Evolutionary conservation across 176 grass and related monocot genomes (phyloP).

Genomic region (Saccharum spontaneum): DNA sequence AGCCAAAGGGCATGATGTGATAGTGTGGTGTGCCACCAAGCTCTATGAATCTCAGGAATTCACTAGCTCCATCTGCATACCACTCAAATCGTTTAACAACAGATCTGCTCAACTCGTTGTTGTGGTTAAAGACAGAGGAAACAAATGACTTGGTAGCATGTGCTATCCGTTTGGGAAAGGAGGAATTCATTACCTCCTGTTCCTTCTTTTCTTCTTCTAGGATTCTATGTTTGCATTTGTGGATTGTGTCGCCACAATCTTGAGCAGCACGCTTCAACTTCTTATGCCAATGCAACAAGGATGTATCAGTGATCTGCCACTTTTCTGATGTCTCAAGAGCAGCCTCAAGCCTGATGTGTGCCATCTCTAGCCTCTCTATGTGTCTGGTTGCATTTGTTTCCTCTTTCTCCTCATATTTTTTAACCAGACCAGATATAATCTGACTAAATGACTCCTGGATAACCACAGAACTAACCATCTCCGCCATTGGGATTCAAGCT

Average conservation of each 20-base stretch:
- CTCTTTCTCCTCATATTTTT: neutral
- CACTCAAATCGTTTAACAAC: neutral
- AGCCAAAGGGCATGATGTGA: neutral
- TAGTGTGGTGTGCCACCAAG: neutral
- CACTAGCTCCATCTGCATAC: slow-evolving; percentile 16
- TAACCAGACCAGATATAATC: neutral
- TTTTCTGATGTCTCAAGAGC: too few relatives aligned
- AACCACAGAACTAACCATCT: neutral
- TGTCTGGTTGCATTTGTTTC: neutral
- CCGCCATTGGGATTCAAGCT: neutral
- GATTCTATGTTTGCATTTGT: neutral
- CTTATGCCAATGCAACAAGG: too few relatives aligned
- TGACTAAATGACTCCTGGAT: neutral
- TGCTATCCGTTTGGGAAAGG: neutral
- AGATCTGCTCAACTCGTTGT: neutral
- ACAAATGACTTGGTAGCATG: neutral
- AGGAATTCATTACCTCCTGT: neutral
- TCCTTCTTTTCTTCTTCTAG: neutral
- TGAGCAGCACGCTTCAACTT: too few relatives aligned
- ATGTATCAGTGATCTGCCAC: too few relatives aligned
- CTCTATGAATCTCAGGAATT: neutral
- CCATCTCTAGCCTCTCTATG: slow-evolving; percentile 9
- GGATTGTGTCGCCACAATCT: too few relatives aligned
- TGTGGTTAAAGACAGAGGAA: neutral
- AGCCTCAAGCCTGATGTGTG: neutral